Percentiles rank a stretch among this genome's conserved stretches.
Evolutionary conservation across 371 early-diverging fungal genomes (phyloP).

Genomic region (Funneliformis caledonium): DNA sequence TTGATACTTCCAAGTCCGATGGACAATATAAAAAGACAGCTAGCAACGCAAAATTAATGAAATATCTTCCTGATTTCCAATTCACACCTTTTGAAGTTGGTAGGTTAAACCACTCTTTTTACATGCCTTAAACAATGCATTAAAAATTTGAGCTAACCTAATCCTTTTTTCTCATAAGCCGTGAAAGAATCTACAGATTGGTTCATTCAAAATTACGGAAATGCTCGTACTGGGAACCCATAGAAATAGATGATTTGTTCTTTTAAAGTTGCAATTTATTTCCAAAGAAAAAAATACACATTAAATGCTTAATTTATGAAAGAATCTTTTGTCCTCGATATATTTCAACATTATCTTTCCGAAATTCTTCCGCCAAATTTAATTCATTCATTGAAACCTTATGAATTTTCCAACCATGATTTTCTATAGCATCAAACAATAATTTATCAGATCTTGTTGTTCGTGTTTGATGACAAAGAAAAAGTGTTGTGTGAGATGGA

Average conservation of each 20-base stretch:
- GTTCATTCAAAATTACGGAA: conserved; percentile 77
- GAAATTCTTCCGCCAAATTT: conserved; percentile 31
- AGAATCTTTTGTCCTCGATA: conserved; percentile 13
- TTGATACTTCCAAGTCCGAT: conserved; percentile 80
- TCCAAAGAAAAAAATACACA: too few relatives aligned
- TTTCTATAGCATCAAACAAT: conserved; percentile 23
- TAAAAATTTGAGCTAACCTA: background rate
- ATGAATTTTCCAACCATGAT: conserved; percentile 17
- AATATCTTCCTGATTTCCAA: conserved; percentile 76
- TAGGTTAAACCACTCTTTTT: conserved; percentile 42
- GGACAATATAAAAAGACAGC: conserved; percentile 91
- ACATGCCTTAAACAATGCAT: background rate
- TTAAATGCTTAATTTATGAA: too few relatives aligned
- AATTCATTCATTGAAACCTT: conserved; percentile 4
- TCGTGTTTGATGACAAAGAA: conserved; percentile 28
- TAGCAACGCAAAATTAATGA: conserved; percentile 77
- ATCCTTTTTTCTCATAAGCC: conserved; percentile 51
- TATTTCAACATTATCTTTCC: conserved; percentile 8
- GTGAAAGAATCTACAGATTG: conserved; percentile 78
- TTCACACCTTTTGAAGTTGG: conserved; percentile 82
- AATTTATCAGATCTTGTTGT: conserved; percentile 26
- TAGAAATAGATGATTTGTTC: background rate
- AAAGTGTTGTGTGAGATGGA: conserved; percentile 13
- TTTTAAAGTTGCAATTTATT: too few relatives aligned
- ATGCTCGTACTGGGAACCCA: conserved; percentile 54